These are phyloP conservation scores for Corchorus olitorius DNA, from an alignment of 345 rosid species.

Conservation along the genomic window DNA sequence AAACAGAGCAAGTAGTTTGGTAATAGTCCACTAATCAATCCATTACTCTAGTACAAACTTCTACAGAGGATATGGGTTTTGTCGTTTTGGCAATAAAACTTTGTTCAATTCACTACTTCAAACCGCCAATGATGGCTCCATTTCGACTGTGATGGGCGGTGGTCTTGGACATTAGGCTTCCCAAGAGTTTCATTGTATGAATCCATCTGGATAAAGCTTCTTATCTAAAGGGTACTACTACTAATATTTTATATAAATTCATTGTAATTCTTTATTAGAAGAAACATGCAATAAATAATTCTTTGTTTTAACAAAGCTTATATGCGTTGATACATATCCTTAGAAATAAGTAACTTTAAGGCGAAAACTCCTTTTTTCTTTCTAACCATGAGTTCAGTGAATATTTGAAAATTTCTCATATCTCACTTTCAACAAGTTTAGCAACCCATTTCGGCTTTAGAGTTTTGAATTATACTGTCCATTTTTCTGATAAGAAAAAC, in stretches of 20 bases:
- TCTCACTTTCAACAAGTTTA: too few species aligned
- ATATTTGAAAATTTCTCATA: too few species aligned
- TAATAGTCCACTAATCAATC: background rate
- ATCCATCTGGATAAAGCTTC: background rate
- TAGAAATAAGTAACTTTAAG: too few species aligned
- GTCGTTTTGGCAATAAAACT: background rate
- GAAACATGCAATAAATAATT: too few species aligned
- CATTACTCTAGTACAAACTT: background rate
- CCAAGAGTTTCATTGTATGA: background rate
- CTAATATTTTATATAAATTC: background rate
- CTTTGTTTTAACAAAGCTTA: too few species aligned
- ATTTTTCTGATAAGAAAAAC: too few species aligned
- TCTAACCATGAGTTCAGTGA: too few species aligned
- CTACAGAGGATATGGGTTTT: background rate
- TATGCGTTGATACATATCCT: too few species aligned
- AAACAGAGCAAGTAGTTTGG: background rate
- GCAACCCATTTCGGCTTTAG: too few species aligned
- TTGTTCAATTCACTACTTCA: background rate
- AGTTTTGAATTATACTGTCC: too few species aligned
- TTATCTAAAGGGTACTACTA: background rate
- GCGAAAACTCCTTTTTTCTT: too few species aligned
- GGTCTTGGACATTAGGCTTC: background rate
- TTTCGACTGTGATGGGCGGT: background rate
- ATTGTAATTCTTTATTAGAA: background rate
- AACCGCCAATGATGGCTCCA: background rate